phyloP scores from a whole-genome alignment of 495 filamentous ascomycete species.

The Halenospora varia region DNA sequence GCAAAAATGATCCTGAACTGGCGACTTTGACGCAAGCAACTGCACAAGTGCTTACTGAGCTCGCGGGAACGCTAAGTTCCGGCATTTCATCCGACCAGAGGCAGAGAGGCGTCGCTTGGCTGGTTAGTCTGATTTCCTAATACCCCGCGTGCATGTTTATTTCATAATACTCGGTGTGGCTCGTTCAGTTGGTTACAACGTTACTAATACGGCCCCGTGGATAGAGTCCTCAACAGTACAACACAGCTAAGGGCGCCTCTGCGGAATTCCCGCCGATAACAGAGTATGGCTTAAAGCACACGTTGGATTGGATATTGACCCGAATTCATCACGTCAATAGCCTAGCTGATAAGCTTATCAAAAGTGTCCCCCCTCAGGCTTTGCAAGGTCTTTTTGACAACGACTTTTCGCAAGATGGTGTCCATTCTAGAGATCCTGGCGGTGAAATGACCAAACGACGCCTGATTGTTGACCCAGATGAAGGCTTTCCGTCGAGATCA shows the following conservation, averaged over 20 bases:
- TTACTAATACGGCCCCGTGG: not conserved
- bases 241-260: not conserved
- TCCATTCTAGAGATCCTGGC: conserved; percentile 10
- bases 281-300: conserved; percentile 20
- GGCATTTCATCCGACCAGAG: conserved; percentile 15
- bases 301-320: conserved; percentile 18
- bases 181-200: too few relatives aligned
- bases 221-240: conserved; percentile 9
- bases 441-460: conserved; percentile 20
- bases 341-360: conserved; percentile 20
- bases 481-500: not conserved
- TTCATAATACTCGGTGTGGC: too few relatives aligned
- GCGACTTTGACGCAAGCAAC: conserved; percentile 11
- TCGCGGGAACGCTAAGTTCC: conserved; percentile 19
- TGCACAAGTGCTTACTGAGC: conserved; percentile 19
- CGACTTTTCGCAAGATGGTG: not conserved
- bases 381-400: conserved; percentile 8
- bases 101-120: conserved; percentile 9
- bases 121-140: conserved; percentile 11
- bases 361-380: conserved; percentile 2
- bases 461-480: conserved; percentile 7
- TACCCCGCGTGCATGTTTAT: not conserved
- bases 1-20: conserved; percentile 16
- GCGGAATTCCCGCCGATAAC: conserved; percentile 17
- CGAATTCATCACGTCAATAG: conserved; percentile 20